These are phyloP conservation scores for Crepidotus variabilis DNA, from an alignment of 768 basidiomycete genomes.

Conservation along the genomic window DNA sequence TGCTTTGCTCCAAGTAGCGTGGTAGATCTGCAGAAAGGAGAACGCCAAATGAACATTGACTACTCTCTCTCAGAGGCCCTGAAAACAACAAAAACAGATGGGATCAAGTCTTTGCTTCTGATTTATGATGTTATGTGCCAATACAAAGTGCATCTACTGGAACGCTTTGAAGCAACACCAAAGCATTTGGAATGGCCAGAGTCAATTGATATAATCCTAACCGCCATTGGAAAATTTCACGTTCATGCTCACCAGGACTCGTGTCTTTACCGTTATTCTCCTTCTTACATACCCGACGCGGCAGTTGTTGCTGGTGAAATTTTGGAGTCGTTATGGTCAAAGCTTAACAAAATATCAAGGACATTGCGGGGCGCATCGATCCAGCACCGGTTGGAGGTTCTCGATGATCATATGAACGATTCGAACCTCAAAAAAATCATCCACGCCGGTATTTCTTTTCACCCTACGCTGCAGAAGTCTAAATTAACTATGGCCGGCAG, in stretches of 20 bases:
- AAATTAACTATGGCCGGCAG: too few relatives aligned
- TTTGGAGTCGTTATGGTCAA: slow-evolving; percentile 28
- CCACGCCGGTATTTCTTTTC: background rate
- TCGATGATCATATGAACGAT: slow-evolving; percentile 28
- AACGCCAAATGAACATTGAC: slow-evolving; percentile 23
- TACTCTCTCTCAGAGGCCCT: slow-evolving; percentile 16
- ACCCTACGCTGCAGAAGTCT: too few relatives aligned
- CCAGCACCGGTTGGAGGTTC: slow-evolving; percentile 21
- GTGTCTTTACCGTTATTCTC: slow-evolving; percentile 22
- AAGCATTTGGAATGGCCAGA: background rate
- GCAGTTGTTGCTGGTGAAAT: slow-evolving; percentile 28
- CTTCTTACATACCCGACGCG: slow-evolving; percentile 22
- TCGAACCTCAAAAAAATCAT: slow-evolving; percentile 28
- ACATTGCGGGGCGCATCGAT: slow-evolving; percentile 18
- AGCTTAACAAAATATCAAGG: slow-evolving; percentile 21
- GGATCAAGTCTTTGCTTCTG: background rate
- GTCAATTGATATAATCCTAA: slow-evolving; percentile 2
- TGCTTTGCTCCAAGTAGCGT: slow-evolving; percentile 15
- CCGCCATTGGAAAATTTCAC: slow-evolving; percentile 26
- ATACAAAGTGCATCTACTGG: slow-evolving; percentile 8
- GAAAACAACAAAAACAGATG: slow-evolving; percentile 1
- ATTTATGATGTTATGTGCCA: slow-evolving; percentile 20
- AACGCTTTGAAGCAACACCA: background rate
- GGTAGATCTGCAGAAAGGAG: slow-evolving; percentile 22
- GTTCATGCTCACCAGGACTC: slow-evolving; percentile 22